Evolutionary conservation across 1,139 yeast species (phyloP).

Genomic region (Taphrina confusa): DNA sequence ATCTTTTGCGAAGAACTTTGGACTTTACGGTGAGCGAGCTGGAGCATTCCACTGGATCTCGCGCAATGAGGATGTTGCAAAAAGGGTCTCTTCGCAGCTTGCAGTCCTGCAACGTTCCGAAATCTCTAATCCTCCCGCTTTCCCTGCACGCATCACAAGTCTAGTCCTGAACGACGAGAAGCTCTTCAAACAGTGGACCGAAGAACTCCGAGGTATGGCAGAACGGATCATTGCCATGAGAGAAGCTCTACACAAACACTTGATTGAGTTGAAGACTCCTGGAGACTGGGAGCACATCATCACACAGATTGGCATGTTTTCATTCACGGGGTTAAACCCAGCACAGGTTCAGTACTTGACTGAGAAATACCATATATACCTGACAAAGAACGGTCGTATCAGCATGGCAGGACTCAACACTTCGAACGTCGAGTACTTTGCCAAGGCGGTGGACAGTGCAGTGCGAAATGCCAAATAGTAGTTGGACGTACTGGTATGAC

Average conservation of each 20-base stretch:
- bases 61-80: conserved; percentile 45
- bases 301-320: conserved; percentile 95
- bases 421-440: conserved; percentile 72
- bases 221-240: conserved; percentile 77
- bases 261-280: conserved; percentile 58
- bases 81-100: conserved; percentile 70
- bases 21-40: conserved; percentile 91
- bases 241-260: conserved; percentile 50
- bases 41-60: conserved; percentile 74
- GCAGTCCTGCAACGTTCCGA: conserved; percentile 79
- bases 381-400: conserved; percentile 68
- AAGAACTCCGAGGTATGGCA: conserved; percentile 75
- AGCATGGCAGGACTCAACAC: conserved; percentile 91
- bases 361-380: conserved; percentile 70
- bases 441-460: conserved; percentile 77
- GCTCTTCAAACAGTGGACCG: conserved; percentile 71
- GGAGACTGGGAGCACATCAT: conserved; percentile 84
- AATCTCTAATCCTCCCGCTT: conserved; percentile 91
- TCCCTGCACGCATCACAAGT: conserved; percentile 87
- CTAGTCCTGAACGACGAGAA: conserved; percentile 64
- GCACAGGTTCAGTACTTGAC: conserved; percentile 82
- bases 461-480: conserved; percentile 47
- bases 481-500: no score
- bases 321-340: conserved; percentile 80
- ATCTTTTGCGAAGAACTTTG: conserved; percentile 96